Conservation (phyloP, 805 yeast genomes). For the Metschnikowia cerradonensis region DNA sequence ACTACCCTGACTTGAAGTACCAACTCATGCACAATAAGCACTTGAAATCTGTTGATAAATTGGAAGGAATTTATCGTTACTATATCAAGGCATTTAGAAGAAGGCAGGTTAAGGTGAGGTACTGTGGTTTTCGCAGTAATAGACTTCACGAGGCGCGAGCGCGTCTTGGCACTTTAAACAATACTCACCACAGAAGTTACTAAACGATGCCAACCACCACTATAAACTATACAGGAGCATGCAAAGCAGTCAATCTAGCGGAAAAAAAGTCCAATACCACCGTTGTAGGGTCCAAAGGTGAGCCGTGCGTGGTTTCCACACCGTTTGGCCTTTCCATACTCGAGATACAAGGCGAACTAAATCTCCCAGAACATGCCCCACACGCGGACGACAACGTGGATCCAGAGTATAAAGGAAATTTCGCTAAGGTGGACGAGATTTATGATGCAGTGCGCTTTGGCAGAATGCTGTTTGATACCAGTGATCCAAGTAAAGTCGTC, state of each 20-base stretch:
- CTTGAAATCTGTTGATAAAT: too few relatives aligned
- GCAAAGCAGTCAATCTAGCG: conserved; percentile 8
- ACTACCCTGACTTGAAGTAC: too few relatives aligned
- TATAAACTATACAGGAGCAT: conserved; percentile 14
- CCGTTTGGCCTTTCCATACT: conserved; percentile 56
- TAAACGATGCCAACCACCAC: conserved; percentile 13
- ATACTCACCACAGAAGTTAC: not conserved
- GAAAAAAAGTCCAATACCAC: not conserved
- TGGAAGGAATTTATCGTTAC: too few relatives aligned
- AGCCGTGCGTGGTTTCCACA: conserved; percentile 35
- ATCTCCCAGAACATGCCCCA: conserved; percentile 40
- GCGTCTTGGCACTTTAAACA: not conserved
- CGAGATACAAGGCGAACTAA: conserved; percentile 73
- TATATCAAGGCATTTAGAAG: too few relatives aligned
- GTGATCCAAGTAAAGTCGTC: conserved; percentile 43
- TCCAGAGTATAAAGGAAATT: conserved; percentile 31
- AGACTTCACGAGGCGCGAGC: not conserved
- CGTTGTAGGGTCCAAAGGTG: conserved; percentile 2
- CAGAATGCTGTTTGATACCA: conserved; percentile 41
- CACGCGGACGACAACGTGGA: conserved; percentile 25
- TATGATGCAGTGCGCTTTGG: conserved; percentile 52
- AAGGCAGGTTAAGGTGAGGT: not conserved
- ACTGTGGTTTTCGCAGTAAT: not conserved
- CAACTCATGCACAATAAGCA: too few relatives aligned
- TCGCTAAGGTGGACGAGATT: conserved; percentile 30